Evolutionary conservation across 2,329 filamentous ascomycete species (phyloP), one percentile per base, ranked within the genome.

Genomic region (Golovinomyces cichoracearum): DNA sequence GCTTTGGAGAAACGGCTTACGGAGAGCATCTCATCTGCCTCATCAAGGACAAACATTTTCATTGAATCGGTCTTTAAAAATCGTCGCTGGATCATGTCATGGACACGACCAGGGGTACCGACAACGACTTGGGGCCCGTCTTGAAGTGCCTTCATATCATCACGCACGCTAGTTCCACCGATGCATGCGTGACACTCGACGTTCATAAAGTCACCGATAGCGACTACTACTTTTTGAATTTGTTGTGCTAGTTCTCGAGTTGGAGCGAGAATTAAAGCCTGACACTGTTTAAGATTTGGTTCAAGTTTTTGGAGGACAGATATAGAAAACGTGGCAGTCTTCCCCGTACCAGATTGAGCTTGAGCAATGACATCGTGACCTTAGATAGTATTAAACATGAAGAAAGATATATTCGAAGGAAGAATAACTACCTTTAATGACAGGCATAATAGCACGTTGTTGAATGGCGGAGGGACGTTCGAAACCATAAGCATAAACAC

Each of bases 41-140:
- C 90, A 65, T 98, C 90, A 60, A 98, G 83, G 61, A 98, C 85
- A 68, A 98, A 93, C 83, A 95, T 93, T 80, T 98, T 98, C 78
- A 98, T 94, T 68, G 76, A 72, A 66, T 93, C 86, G 63, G 90
- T 98, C 74, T 88, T 90, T 60, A 98, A 76, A 69, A 92, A 83
- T 60, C 88, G 85, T 58, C 90, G 86, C 71, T 93, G 85, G 66
- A 98, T 98, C 92, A 98, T 95, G 72, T 98, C 90, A 45, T 93
- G 83, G 60, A 98, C 90, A 80, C 92, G 92, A 60, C 90, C 90
- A 58, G 90, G 90, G 51, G 92, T 98, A 65, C 92, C 90, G 59
- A 94, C 86, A 60, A 98, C 86, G 63, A 98, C 81, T 70, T 95
- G 90, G 59, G 85, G 88, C 55, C 90, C 92, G 53, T 94, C 85